These are phyloP conservation scores for Scenedesmus sp. DNA, from an alignment of 163 green algal species.

Conservation along the genomic window DNA sequence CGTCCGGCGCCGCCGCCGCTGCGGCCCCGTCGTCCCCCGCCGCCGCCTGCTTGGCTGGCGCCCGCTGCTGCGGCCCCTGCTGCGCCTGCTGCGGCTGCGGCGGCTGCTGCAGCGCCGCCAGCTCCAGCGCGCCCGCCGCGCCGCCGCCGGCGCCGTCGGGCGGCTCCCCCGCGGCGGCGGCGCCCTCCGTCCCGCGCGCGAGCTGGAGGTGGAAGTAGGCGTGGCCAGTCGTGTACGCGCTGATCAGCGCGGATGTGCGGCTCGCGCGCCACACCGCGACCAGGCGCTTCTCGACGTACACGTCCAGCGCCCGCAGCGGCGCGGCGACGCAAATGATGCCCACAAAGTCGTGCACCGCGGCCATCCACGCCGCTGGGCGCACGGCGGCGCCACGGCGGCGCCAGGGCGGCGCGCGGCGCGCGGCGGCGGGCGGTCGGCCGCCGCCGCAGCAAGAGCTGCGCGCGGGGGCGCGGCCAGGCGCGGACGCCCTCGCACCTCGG, in stretches of 20 bases:
- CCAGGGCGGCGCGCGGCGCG: no score
- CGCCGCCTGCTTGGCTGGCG: no score
- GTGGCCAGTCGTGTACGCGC: slow-evolving; percentile 19
- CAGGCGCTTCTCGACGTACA: slow-evolving; percentile 13
- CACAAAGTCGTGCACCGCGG: slow-evolving; percentile 38
- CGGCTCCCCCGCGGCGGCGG: no score
- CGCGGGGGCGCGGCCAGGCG: no score
- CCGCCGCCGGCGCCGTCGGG: no score
- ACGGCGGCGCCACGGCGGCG: no score
- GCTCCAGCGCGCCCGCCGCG: no score
- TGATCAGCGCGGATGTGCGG: not conserved
- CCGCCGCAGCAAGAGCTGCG: no score
- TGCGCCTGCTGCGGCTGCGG: slow-evolving; percentile 1
- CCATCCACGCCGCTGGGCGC: slow-evolving; percentile 8
- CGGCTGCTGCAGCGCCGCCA: no score
- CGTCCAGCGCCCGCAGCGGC: slow-evolving; percentile 12
- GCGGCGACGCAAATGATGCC: slow-evolving; percentile 36
- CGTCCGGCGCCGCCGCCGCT: not conserved
- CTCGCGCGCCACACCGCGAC: slow-evolving; percentile 18
- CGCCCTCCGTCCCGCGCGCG: slow-evolving; percentile 20
- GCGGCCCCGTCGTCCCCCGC: not conserved
- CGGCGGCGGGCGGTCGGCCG: no score
- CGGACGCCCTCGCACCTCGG: slow-evolving; percentile 1
- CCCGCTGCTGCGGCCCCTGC: slow-evolving; percentile 8
- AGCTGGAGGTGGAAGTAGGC: slow-evolving; percentile 39